These are phyloP conservation scores for Lichtheimia ornata DNA, from an alignment of 371 early-diverging fungal species.

Conservation along the genomic window DNA sequence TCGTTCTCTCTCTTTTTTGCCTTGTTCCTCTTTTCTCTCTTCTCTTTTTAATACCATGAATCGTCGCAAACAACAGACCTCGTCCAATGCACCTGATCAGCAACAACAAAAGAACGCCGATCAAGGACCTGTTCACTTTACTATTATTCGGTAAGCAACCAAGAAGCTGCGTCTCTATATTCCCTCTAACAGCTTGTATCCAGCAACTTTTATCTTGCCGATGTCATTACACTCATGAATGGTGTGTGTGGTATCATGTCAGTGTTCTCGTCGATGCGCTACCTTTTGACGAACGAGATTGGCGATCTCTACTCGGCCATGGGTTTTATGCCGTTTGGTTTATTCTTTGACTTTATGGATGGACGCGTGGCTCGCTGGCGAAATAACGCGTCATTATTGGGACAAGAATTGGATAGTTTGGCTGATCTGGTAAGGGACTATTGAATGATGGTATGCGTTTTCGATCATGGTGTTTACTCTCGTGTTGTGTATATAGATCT, in stretches of 20 bases:
- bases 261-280: slow-evolving; percentile 81
- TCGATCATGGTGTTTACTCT: background rate
- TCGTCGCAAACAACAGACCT: too few relatives aligned
- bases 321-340: slow-evolving; percentile 76
- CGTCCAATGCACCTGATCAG: too few relatives aligned
- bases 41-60: too few relatives aligned
- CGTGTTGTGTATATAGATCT: slow-evolving; percentile 43
- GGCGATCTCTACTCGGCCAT: slow-evolving; percentile 69
- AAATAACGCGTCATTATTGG: slow-evolving; percentile 71
- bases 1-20: too few relatives aligned
- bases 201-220: slow-evolving; percentile 82
- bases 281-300: slow-evolving; percentile 67
- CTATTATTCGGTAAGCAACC: slow-evolving; percentile 10
- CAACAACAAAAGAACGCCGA: too few relatives aligned
- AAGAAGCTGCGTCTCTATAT: background rate
- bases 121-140: slow-evolving; percentile 7
- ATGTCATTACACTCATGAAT: slow-evolving; percentile 85
- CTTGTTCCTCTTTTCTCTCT: too few relatives aligned
- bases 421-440: slow-evolving; percentile 75
- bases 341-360: slow-evolving; percentile 84
- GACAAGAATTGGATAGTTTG: slow-evolving; percentile 81
- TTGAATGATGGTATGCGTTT: background rate
- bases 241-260: slow-evolving; percentile 83
- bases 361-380: slow-evolving; percentile 91
- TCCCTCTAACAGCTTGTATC: background rate